phyloP scores from a whole-genome alignment of 352 stramenopile genomes.

The Phytophthora palmivora region DNA sequence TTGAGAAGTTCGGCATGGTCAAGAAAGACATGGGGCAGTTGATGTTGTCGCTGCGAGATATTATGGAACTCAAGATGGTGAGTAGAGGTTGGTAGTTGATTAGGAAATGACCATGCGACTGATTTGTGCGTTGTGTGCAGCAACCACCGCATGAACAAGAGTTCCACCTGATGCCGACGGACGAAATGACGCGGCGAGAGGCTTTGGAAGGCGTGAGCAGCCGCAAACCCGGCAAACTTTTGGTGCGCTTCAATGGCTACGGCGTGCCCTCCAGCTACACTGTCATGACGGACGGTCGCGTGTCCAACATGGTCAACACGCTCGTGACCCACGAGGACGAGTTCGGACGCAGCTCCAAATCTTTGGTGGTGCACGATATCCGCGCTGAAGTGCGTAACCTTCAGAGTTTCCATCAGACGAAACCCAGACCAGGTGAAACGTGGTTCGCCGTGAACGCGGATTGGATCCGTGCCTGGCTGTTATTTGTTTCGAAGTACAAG shows the following conservation, averaged over 20 bases:
- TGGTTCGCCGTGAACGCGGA: constrained; percentile 72
- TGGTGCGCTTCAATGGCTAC: constrained; percentile 75
- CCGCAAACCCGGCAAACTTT: constrained; percentile 74
- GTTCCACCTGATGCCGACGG: constrained; percentile 66
- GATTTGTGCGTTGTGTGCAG: constrained; percentile 32
- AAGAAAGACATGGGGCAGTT: constrained; percentile 80
- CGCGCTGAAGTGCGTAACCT: constrained; percentile 68
- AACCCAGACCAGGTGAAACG: constrained; percentile 59
- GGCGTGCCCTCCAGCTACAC: constrained; percentile 67
- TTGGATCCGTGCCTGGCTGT: constrained; percentile 77
- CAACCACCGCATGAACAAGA: constrained; percentile 64
- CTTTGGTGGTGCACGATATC: constrained; percentile 58
- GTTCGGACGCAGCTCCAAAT: constrained; percentile 55
- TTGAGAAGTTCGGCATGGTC: constrained; percentile 77
- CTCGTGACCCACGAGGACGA: constrained; percentile 77
- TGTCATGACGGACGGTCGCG: constrained; percentile 54
- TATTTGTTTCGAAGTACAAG: constrained; percentile 81
- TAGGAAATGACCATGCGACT: constrained; percentile 5
- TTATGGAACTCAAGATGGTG: constrained; percentile 82
- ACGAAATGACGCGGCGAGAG: constrained; percentile 62
- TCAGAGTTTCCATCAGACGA: constrained; percentile 72
- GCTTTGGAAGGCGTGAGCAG: constrained; percentile 60
- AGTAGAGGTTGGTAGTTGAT: constrained; percentile 1
- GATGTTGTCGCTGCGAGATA: constrained; percentile 65
- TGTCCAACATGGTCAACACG: constrained; percentile 54